These are phyloP conservation scores for Populus trichocarpa DNA, from an alignment of 441 rosid genomes.

Conservation along the genomic window DNA sequence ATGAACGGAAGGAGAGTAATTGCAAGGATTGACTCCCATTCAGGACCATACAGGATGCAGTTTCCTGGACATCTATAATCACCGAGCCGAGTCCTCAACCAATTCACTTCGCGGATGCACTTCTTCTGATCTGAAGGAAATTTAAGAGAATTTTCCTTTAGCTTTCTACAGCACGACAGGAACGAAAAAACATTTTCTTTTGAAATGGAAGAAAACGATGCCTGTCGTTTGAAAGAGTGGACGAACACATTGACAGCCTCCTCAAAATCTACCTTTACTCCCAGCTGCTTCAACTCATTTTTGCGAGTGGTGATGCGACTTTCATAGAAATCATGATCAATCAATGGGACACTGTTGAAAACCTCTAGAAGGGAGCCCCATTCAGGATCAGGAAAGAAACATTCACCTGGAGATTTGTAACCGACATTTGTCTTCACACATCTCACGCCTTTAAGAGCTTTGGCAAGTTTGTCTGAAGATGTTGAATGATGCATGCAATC, in stretches of 20 bases:
- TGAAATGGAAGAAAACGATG: conserved; percentile 32
- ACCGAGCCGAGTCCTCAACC: conserved; percentile 63
- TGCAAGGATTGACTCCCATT: conserved; percentile 51
- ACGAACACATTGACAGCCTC: conserved; percentile 41
- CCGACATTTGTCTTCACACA: conserved; percentile 54
- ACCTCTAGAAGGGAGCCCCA: conserved; percentile 56
- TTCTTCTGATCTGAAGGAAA: conserved; percentile 31
- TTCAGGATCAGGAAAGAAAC: conserved; percentile 49
- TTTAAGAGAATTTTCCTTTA: conserved; percentile 16
- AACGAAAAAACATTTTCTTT: conserved; percentile 33
- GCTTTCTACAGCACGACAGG: conserved; percentile 43
- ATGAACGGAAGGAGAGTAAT: conserved; percentile 57
- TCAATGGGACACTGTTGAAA: conserved; percentile 41
- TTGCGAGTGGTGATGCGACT: conserved; percentile 25
- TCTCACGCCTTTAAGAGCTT: conserved; percentile 17
- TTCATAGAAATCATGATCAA: conserved; percentile 44
- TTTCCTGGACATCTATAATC: conserved; percentile 46
- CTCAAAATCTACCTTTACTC: conserved; percentile 46
- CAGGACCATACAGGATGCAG: conserved; percentile 51
- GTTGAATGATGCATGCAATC: conserved; percentile 25
- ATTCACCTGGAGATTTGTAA: conserved; percentile 44
- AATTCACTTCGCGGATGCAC: conserved; percentile 34
- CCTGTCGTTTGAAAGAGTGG: conserved; percentile 32
- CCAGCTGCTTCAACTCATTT: conserved; percentile 43
- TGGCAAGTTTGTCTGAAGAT: conserved; percentile 20